Conservation (phyloP, 2,329 filamentous ascomycete species). For the Alternaria hordeiaustralica region DNA sequence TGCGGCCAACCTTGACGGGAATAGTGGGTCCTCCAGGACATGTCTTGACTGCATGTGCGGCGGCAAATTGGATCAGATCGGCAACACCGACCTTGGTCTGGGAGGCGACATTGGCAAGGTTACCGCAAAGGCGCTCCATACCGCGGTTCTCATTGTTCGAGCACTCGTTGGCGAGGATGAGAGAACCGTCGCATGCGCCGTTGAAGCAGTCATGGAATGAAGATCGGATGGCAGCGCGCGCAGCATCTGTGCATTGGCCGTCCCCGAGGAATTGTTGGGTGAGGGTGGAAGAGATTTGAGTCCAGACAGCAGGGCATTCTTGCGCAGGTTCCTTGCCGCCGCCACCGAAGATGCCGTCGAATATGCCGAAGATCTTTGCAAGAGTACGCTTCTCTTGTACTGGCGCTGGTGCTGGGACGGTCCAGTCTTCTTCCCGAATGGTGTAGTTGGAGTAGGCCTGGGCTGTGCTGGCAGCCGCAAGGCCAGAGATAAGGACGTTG, state of each 20-base stretch:
- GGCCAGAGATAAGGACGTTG: constrained; percentile 30
- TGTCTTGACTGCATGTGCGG: constrained; percentile 46
- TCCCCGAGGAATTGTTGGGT: constrained; percentile 42
- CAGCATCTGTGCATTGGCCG: constrained; percentile 46
- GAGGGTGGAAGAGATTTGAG: constrained; percentile 39
- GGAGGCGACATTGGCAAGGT: constrained; percentile 49
- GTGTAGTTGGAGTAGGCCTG: constrained; percentile 34
- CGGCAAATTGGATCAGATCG: constrained; percentile 49
- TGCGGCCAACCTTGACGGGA: constrained; percentile 43
- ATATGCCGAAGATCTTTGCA: constrained; percentile 9
- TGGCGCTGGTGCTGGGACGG: not conserved
- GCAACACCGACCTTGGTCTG: constrained; percentile 48
- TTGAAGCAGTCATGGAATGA: constrained; percentile 49
- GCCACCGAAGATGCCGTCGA: constrained; percentile 10
- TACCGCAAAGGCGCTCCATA: constrained; percentile 51
- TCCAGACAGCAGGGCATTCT: constrained; percentile 42
- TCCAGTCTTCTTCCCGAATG: constrained; percentile 21
- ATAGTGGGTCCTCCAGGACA: constrained; percentile 45
- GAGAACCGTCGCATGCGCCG: constrained; percentile 46
- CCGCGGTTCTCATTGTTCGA: constrained; percentile 51
- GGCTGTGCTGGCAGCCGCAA: constrained; percentile 34
- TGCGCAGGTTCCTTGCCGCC: constrained; percentile 7
- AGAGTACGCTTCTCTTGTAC: constrained; percentile 25
- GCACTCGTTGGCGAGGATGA: constrained; percentile 47
- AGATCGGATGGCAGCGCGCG: constrained; percentile 43